Base-by-base conservation (phyloP, 495 filamentous ascomycete genomes). In the Neurospora tetrasperma region DNA sequence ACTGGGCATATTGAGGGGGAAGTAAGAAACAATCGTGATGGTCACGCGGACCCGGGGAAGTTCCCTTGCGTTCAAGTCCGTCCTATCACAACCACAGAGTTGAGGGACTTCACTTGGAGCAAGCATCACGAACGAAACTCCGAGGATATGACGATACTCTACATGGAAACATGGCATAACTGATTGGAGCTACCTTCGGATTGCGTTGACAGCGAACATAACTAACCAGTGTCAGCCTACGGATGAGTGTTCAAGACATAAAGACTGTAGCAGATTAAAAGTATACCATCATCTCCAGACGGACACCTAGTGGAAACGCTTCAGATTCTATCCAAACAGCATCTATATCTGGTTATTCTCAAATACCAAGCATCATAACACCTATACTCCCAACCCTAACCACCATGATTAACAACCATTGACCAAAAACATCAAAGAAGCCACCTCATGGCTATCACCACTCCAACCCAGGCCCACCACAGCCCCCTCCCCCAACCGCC, bases 381-480 rank as follows among this genome's bases (percentile, higher is more conserved):
- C 11, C 54, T 1, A 16, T 5, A 16, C 54, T 31, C 54, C 27
- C 14, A 35, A 35, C 5, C 54, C 5, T 6, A 14, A 5, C 11
- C 3, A 31, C 1, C 54, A 31, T 62, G 4, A 38, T 38, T 5
- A 0, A 38, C 27, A 31, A 59, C 0, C 48, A 27, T 59, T 1
- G 16, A 59, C 4, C 54, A 14, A 14, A 31, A 59, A 35, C 54
- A 35, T 12, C 54, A 31, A 23, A 31, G 11, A 62, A 35, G 0
- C 54, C 54, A 62, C 23, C 4, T 5, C 9, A 10, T 8, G n/a
- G n/a, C 3, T 7, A 35, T 62, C 6, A 62, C 54, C 54, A 62
- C 27, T 62, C 92, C 92, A 95, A 73, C 94, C 92, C 77, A 92
- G 89, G 23, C 76, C 80, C 62, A 66, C 82, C 83, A 42, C 85